These are phyloP conservation scores for Diaporthe australafricana DNA, from an alignment of 2,329 filamentous ascomycete species.

Conservation along the genomic window DNA sequence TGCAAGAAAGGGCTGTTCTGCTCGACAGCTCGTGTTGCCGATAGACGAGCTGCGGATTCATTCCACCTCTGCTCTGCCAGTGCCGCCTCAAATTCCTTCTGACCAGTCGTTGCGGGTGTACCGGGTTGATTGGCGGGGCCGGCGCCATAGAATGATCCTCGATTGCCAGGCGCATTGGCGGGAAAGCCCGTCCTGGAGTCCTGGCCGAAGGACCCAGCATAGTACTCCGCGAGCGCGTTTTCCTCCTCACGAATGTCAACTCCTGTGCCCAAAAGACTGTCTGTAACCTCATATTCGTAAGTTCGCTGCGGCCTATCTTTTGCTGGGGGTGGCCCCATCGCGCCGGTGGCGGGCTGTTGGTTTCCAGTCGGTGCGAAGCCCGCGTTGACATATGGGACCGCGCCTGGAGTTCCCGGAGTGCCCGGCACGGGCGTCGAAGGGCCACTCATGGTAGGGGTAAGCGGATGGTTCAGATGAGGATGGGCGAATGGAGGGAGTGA, in stretches of 20 bases:
- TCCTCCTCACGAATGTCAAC: constrained; percentile 91
- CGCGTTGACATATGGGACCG: constrained; percentile 22
- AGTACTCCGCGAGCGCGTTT: constrained; percentile 79
- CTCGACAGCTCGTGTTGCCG: constrained; percentile 73
- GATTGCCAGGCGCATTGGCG: constrained; percentile 65
- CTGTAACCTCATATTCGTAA: constrained; percentile 79
- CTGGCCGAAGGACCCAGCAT: constrained; percentile 57
- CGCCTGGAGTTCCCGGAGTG: constrained; percentile 34
- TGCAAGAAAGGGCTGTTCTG: constrained; percentile 80
- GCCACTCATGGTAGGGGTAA: constrained; percentile 23
- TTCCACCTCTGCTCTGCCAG: constrained; percentile 74
- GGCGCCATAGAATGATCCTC: constrained; percentile 71
- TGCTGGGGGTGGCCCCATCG: constrained; percentile 70
- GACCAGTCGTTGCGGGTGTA: constrained; percentile 49
- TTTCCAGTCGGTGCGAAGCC: constrained; percentile 38
- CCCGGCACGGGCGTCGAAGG: constrained; percentile 25
- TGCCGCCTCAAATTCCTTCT: constrained; percentile 75
- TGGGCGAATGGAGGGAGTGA: constrained; percentile 39
- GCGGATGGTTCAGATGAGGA: constrained; percentile 12
- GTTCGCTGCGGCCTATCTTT: constrained; percentile 72
- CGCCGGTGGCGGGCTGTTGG: constrained; percentile 49
- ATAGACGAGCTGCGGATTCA: constrained; percentile 72
- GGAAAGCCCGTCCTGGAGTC: constrained; percentile 66
- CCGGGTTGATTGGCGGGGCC: constrained; percentile 72
- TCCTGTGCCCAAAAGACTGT: constrained; percentile 85